Conservation (phyloP, 192 early-diverging fungal species). For the Backusella circina region DNA sequence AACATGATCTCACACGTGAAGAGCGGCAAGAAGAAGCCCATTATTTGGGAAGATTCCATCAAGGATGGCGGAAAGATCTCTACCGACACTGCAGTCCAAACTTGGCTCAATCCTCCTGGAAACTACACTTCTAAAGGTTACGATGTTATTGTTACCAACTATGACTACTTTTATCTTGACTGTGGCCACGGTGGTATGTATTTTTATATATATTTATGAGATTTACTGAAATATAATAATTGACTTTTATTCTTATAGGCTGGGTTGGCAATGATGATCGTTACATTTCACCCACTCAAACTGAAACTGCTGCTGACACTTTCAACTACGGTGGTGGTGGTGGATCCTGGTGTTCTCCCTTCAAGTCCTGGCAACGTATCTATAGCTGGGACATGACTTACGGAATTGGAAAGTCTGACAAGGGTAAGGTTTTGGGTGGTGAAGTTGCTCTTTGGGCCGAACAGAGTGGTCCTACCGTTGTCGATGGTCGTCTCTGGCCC, state of each 20-base stretch:
- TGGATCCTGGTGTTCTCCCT: constrained; percentile 73
- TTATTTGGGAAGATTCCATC: constrained; percentile 81
- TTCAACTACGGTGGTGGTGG: constrained; percentile 42
- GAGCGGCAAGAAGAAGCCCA: constrained; percentile 35
- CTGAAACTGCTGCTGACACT: constrained; percentile 15
- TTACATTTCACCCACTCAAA: constrained; percentile 41
- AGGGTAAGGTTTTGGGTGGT: constrained; percentile 60
- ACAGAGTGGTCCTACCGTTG: constrained; percentile 50
- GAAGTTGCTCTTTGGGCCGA: constrained; percentile 74
- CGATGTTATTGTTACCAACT: constrained; percentile 57
- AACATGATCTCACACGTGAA: constrained; percentile 13
- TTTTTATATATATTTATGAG: not conserved
- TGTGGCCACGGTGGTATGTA: constrained; percentile 59
- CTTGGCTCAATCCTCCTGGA: constrained; percentile 57
- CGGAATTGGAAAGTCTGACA: constrained; percentile 46
- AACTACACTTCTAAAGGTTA: constrained; percentile 61
- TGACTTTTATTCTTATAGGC: constrained; percentile 11
- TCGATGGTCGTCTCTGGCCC: constrained; percentile 69
- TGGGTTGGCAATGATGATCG: constrained; percentile 61
- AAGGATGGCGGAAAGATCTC: constrained; percentile 37
- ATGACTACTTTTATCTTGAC: constrained; percentile 68
- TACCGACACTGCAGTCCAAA: constrained; percentile 60
- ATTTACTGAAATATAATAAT: not conserved
- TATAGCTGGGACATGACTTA: constrained; percentile 63
- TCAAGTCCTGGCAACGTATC: constrained; percentile 72